These are phyloP conservation scores for Nicotiana undulata DNA, from an alignment of 257 asterid genomes.

Conservation along the genomic window DNA sequence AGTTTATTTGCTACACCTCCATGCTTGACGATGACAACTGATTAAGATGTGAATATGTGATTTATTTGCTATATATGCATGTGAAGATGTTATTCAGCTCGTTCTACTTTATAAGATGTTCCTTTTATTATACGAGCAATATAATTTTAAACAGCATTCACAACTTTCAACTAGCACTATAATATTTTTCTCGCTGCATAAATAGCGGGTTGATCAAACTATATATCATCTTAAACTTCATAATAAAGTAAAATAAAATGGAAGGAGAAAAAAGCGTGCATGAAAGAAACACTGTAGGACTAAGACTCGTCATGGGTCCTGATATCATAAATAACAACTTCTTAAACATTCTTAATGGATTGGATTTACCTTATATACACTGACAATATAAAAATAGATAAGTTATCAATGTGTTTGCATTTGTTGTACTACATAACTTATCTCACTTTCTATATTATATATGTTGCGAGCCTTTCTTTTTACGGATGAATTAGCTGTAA, in stretches of 20 bases:
- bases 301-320: slow-evolving; percentile 12
- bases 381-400: background rate
- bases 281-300: slow-evolving; percentile 16
- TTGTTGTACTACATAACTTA: background rate
- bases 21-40: background rate
- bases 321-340: background rate
- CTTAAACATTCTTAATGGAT: background rate
- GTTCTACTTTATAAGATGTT: background rate
- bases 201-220: background rate
- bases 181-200: background rate
- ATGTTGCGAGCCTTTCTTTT: background rate
- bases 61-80: too few species aligned
- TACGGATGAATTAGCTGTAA: background rate
- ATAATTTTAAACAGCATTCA: background rate
- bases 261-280: background rate
- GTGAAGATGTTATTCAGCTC: background rate
- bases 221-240: background rate
- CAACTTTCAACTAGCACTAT: background rate
- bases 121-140: background rate
- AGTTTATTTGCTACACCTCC: slow-evolving; percentile 4
- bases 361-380: background rate
- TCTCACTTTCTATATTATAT: background rate
- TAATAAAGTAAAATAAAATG: background rate
- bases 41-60: too few species aligned
- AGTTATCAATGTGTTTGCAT: background rate